These are phyloP conservation scores for Cordyceps cateniannulata DNA, from an alignment of 2,329 filamentous ascomycete species.

Conservation along the genomic window DNA sequence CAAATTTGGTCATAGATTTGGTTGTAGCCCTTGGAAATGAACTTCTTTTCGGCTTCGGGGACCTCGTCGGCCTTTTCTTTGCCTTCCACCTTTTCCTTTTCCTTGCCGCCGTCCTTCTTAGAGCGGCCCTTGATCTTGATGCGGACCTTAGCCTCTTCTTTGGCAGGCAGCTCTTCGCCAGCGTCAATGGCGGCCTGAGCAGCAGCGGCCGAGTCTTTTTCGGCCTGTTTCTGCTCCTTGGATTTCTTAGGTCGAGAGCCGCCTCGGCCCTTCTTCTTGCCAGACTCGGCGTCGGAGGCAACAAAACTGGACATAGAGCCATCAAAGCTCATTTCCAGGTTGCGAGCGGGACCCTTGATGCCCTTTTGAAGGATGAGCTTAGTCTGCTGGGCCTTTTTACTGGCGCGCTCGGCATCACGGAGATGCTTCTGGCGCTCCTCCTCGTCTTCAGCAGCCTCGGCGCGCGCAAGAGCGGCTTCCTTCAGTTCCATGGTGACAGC, in stretches of 20 bases:
- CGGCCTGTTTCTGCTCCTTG: slow-evolving; percentile 76
- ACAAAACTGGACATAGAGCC: slow-evolving; percentile 80
- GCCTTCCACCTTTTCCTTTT: slow-evolving; percentile 36
- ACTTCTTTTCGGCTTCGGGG: slow-evolving; percentile 55
- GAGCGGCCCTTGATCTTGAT: slow-evolving; percentile 54
- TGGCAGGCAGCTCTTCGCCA: slow-evolving; percentile 60
- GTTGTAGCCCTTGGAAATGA: slow-evolving; percentile 87
- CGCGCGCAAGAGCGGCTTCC: slow-evolving; percentile 72
- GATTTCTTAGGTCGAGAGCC: slow-evolving; percentile 81
- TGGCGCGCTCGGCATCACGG: slow-evolving; percentile 80
- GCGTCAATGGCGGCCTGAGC: slow-evolving; percentile 80
- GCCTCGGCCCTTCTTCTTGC: slow-evolving; percentile 49
- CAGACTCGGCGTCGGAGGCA: slow-evolving; percentile 51
- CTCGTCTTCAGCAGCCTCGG: slow-evolving; percentile 73
- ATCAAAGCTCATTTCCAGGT: slow-evolving; percentile 72
- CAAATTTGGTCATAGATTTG: slow-evolving; percentile 97
- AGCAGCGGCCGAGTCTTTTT: slow-evolving; percentile 76
- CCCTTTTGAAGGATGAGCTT: slow-evolving; percentile 82
- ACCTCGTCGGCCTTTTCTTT: slow-evolving; percentile 47
- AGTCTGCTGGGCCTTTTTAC: slow-evolving; percentile 88
- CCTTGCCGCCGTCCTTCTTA: slow-evolving; percentile 35
- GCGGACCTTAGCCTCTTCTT: slow-evolving; percentile 54
- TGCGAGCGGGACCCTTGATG: slow-evolving; percentile 67
- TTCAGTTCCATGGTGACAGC: slow-evolving; percentile 88
- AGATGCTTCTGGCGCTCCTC: slow-evolving; percentile 74